Percentiles rank a stretch among this genome's conserved stretches.
Evolutionary conservation across 768 basidiomycete species (phyloP).

Genomic region (Suillus bovinus): DNA sequence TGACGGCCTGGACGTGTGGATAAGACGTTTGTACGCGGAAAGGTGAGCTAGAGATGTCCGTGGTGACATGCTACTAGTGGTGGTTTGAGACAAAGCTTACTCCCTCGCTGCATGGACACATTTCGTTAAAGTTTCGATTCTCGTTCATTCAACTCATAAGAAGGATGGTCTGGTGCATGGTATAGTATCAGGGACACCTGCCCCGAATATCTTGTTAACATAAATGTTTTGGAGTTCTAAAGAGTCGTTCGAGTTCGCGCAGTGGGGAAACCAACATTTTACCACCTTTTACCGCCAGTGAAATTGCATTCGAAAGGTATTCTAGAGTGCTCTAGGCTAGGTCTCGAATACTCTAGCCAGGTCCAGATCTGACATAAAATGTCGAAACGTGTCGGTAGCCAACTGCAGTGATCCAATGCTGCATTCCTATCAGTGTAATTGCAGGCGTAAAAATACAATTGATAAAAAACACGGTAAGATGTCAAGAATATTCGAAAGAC

Average conservation of each 20-base stretch:
- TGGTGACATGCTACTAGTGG: not conserved
- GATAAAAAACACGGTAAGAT: not conserved
- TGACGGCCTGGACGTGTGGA: constrained; percentile 27
- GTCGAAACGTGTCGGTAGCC: too few species aligned
- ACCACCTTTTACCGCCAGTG: too few species aligned
- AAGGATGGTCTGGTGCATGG: not conserved
- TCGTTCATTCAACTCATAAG: not conserved
- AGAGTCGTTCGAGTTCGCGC: too few species aligned
- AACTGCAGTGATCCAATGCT: not conserved
- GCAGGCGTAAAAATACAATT: constrained; percentile 4
- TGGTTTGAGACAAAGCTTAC: not conserved
- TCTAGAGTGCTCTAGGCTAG: too few species aligned
- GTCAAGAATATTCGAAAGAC: not conserved
- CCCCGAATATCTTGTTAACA: too few species aligned
- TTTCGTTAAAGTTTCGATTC: not conserved
- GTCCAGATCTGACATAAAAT: too few species aligned
- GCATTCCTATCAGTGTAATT: not conserved
- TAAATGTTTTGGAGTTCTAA: too few species aligned
- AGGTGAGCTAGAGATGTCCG: not conserved
- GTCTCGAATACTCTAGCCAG: too few species aligned
- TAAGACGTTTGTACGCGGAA: constrained; percentile 10
- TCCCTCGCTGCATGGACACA: not conserved
- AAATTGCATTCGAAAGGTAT: too few species aligned
- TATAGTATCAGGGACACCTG: not conserved
- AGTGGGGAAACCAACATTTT: too few species aligned